These are phyloP conservation scores for Penicillium sp. DNA, from an alignment of 2,329 filamentous ascomycete genomes.

Conservation along the genomic window DNA sequence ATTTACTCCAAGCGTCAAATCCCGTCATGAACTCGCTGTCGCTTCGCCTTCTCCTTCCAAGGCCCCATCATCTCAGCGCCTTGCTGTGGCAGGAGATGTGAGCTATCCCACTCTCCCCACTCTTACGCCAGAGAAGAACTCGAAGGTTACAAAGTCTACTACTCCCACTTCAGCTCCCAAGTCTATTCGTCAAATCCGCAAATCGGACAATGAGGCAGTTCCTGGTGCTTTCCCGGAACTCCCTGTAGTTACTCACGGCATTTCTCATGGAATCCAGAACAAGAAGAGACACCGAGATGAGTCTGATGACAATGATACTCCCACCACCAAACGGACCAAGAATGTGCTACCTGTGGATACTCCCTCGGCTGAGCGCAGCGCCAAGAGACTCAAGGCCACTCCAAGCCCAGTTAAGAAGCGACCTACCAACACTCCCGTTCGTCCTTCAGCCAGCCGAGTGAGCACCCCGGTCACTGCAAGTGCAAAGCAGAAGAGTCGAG, in stretches of 20 bases:
- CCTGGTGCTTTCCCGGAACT: conserved; percentile 28
- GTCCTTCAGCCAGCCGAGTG: conserved; percentile 20
- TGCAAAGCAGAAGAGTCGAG: conserved; percentile 30
- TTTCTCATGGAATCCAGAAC: conserved; percentile 43
- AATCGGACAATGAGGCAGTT: conserved; percentile 27
- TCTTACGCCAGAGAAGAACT: conserved; percentile 38
- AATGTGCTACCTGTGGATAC: conserved; percentile 34
- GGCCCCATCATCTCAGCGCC: conserved; percentile 28
- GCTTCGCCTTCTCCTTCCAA: conserved; percentile 47
- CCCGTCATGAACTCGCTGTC: conserved; percentile 37
- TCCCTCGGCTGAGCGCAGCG: conserved; percentile 29
- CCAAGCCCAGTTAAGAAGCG: conserved; percentile 40
- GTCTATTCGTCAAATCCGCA: conserved; percentile 45
- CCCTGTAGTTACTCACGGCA: conserved; percentile 41
- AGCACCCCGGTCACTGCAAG: conserved; percentile 35
- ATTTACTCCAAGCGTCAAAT: conserved; percentile 72
- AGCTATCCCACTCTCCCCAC: conserved; percentile 40
- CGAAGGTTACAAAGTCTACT: conserved; percentile 10
- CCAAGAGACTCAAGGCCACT: conserved; percentile 39
- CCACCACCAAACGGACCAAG: conserved; percentile 24
- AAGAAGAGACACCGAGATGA: conserved; percentile 42
- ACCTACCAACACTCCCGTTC: conserved; percentile 33
- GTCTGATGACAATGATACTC: conserved; percentile 28
- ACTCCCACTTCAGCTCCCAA: conserved; percentile 25
- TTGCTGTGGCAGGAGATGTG: conserved; percentile 28